Evolutionary conservation across 2,329 filamentous ascomycete genomes (phyloP).

Genomic region (Nemania sp.): DNA sequence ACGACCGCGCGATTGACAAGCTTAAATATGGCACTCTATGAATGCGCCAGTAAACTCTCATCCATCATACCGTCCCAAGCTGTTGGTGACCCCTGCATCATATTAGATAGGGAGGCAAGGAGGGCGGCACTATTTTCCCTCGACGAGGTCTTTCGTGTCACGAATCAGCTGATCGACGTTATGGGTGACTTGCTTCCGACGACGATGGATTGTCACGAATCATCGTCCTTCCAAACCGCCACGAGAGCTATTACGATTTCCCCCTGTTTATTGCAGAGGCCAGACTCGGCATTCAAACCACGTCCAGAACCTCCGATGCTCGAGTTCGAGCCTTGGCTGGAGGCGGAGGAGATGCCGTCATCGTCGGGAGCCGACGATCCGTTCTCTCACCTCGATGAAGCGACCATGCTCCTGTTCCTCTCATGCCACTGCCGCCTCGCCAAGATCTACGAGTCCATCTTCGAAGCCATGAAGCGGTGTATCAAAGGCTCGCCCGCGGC

Average conservation of each 20-base stretch:
- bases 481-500: not conserved
- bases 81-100: not conserved
- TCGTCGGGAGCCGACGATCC: not conserved
- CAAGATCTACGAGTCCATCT: constrained; percentile 21
- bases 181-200: not conserved
- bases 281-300: not conserved
- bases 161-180: constrained; percentile 10
- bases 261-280: not conserved
- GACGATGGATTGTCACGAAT: not conserved
- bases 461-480: constrained; percentile 13
- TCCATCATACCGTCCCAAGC: constrained; percentile 7
- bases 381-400: constrained; percentile 12
- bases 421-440: constrained; percentile 25
- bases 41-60: constrained; percentile 23
- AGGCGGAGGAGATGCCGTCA: not conserved
- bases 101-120: not conserved
- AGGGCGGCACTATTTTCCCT: constrained; percentile 2
- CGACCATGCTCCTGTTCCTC: constrained; percentile 12
- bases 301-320: not conserved
- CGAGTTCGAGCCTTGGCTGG: not conserved
- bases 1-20: constrained; percentile 5
- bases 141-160: constrained; percentile 19
- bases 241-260: not conserved
- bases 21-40: constrained; percentile 18
- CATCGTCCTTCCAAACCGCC: not conserved